Conservation (phyloP, 768 basidiomycete species). For the Naganishia friedmannii region DNA sequence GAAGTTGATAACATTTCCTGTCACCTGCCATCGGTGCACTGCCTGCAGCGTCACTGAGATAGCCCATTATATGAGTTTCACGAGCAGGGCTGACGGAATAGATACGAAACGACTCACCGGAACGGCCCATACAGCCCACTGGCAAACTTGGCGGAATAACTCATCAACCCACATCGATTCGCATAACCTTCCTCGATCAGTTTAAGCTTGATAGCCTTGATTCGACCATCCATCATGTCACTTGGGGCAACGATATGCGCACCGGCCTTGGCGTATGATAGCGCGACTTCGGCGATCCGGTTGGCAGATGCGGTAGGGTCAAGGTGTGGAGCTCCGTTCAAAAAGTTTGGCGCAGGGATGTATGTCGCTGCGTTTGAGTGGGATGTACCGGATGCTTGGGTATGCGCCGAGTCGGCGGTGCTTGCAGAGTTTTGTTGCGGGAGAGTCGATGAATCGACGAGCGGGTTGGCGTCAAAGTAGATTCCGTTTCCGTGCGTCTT, state of each 20-base stretch:
- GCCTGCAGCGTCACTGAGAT: slow-evolving; percentile 87
- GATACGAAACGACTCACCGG: slow-evolving; percentile 58
- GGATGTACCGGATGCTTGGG: neutral
- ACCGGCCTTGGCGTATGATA: slow-evolving; percentile 89
- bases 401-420: slow-evolving; percentile 36
- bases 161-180: slow-evolving; percentile 89
- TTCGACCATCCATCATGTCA: slow-evolving; percentile 99
- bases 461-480: slow-evolving; percentile 19
- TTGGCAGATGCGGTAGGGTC: slow-evolving; percentile 71
- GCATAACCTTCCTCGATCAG: slow-evolving; percentile 79
- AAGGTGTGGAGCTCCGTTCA: slow-evolving; percentile 51
- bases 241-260: slow-evolving; percentile 97
- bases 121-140: slow-evolving; percentile 94
- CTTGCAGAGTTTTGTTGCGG: slow-evolving; percentile 28
- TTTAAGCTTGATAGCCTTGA: slow-evolving; percentile 79
- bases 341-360: slow-evolving; percentile 23
- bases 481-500: slow-evolving; percentile 14
- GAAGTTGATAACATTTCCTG: slow-evolving; percentile 97
- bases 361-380: slow-evolving; percentile 35
- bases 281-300: slow-evolving; percentile 88
- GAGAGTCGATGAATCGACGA: slow-evolving; percentile 10
- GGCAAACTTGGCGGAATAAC: slow-evolving; percentile 96
- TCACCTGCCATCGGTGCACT: slow-evolving; percentile 92
- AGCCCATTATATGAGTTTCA: neutral
- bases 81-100: neutral